phyloP scores from a whole-genome alignment of 352 stramenopile species.

The Blastocystis sp. region DNA sequence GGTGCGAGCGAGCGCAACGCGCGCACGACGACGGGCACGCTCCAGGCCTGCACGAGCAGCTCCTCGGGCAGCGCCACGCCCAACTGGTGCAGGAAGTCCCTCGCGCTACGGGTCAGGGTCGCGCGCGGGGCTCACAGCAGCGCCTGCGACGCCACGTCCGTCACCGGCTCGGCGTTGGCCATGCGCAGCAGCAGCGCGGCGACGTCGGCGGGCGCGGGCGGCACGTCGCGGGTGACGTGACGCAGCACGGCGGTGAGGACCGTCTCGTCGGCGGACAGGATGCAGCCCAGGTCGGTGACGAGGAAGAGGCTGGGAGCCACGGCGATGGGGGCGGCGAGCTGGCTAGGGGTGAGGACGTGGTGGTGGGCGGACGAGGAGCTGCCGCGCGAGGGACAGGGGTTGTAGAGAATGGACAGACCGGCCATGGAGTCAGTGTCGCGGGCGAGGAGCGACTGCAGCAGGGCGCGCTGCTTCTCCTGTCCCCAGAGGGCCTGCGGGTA shows the following conservation, averaged over 20 bases:
- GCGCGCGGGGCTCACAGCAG: background rate
- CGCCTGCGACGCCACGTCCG: conserved; percentile 15
- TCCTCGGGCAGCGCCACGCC: background rate
- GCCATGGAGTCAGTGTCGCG: background rate
- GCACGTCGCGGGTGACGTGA: background rate
- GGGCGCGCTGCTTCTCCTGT: background rate
- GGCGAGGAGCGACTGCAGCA: background rate
- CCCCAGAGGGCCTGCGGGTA: background rate
- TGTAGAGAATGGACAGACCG: background rate
- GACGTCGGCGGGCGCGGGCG: background rate
- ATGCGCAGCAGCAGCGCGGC: background rate
- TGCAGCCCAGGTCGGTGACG: background rate
- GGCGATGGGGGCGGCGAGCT: background rate
- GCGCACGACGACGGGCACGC: background rate
- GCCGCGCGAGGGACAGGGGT: background rate
- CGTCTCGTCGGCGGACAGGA: background rate
- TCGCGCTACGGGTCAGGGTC: background rate
- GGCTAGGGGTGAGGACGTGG: too few species aligned
- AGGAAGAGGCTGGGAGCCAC: background rate
- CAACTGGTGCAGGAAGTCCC: background rate
- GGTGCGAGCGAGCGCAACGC: background rate
- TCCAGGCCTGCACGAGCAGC: background rate
- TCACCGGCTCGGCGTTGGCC: conserved; percentile 3
- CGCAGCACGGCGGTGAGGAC: background rate
- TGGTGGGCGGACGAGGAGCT: too few species aligned